These are phyloP conservation scores for Hyaloperonospora arabidopsidis DNA, from an alignment of 352 stramenopile species.

Conservation along the genomic window DNA sequence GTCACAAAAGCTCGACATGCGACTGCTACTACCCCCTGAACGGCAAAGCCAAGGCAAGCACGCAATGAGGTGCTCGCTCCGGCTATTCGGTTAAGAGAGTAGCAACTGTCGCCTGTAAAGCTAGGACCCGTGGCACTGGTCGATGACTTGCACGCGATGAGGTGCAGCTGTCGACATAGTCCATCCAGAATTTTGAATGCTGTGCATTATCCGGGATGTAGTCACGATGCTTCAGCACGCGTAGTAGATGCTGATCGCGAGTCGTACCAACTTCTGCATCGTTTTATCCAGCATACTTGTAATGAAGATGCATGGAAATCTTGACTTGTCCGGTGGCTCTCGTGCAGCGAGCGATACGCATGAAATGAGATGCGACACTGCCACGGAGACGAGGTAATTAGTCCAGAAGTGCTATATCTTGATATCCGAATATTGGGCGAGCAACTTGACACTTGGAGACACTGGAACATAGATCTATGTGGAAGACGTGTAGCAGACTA, in stretches of 20 bases:
- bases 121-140: not conserved
- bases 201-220: not conserved
- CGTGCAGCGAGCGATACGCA: slow-evolving; percentile 1
- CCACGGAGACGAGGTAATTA: not conserved
- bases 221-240: not conserved
- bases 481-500: no score
- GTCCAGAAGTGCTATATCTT: not conserved
- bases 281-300: slow-evolving; percentile 6
- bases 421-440: not conserved
- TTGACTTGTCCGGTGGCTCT: slow-evolving; percentile 12
- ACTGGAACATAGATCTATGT: not conserved
- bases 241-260: no score
- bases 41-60: slow-evolving; percentile 6
- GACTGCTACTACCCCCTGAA: slow-evolving; percentile 1
- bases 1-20: slow-evolving; percentile 9
- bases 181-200: not conserved
- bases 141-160: slow-evolving; percentile 19
- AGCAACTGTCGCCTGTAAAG: slow-evolving; percentile 2
- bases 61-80: slow-evolving; percentile 21
- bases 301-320: slow-evolving; percentile 1
- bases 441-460: slow-evolving; percentile 12
- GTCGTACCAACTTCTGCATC: not conserved
- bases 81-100: slow-evolving; percentile 1
- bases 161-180: slow-evolving; percentile 7
- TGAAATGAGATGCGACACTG: slow-evolving; percentile 18